These are phyloP conservation scores for Calocybe cyanea DNA, from an alignment of 768 basidiomycete species.

Conservation along the genomic window DNA sequence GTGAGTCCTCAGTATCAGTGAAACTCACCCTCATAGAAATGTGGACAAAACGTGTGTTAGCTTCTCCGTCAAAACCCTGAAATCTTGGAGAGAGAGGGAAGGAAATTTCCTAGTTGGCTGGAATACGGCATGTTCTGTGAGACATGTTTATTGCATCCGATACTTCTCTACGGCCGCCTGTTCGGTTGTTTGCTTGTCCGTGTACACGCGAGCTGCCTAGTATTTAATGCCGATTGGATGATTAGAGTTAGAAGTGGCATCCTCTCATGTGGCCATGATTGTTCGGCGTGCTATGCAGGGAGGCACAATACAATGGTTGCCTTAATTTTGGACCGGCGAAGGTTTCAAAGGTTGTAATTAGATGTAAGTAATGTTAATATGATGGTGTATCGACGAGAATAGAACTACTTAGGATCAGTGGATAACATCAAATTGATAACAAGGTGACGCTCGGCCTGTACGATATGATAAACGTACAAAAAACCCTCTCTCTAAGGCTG, in stretches of 20 bases:
- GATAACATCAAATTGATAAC: neutral
- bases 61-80: too few relatives aligned
- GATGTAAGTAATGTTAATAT: too few relatives aligned
- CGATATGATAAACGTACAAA: neutral
- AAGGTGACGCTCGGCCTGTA: neutral
- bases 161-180: slow-evolving; percentile 7
- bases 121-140: neutral
- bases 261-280: neutral
- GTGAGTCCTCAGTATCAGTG: too few relatives aligned
- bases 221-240: slow-evolving; percentile 1
- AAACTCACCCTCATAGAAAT: too few relatives aligned
- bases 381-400: too few relatives aligned
- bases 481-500: neutral
- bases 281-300: neutral
- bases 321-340: neutral
- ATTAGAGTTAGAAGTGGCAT: slow-evolving; percentile 2
- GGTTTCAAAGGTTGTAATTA: too few relatives aligned
- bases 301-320: neutral
- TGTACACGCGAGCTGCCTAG: slow-evolving; percentile 1
- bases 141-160: neutral
- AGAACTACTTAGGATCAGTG: too few relatives aligned
- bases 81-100: neutral
- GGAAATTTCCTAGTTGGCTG: slow-evolving; percentile 5
- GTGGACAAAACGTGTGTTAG: too few relatives aligned
- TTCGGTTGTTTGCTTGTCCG: slow-evolving; percentile 7